Base-by-base conservation (phyloP, 768 basidiomycete genomes). In the Boletus sensibilis region DNA sequence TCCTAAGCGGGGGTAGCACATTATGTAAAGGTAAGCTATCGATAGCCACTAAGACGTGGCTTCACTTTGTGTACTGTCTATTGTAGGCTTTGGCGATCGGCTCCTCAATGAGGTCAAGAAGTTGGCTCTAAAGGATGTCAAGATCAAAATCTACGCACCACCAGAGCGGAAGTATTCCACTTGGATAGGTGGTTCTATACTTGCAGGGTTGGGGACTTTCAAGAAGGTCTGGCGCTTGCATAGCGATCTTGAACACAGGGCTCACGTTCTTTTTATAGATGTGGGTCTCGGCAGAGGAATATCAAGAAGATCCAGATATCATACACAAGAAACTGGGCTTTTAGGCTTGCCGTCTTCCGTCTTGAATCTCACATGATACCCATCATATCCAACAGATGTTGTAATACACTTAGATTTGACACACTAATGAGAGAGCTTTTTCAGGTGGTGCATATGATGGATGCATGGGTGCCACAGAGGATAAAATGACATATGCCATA, bases 281-380 rank as follows among this genome's bases (percentile, higher is more conserved):
- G 96, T 99, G 97, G 96, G 93, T 99, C 49, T 95, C 94, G 44
- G 94, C 95, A 38, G 96, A 99, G 74, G 97, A 98, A 75, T 98
- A 98, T 70, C 94, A 97, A 74, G 96, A 99, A 74, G 96, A 98
- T 75, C 95, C 96, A 52, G 95, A 98, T 68, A 91, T 98, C 67
- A 98, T 98, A 68, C 95, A 97, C 75, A 95, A 92, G 75, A 96
- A 96, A 75, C 82, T 89, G 55, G 91, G 90, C 45, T 93, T 94
- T 73, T 93, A 69, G 61, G 44, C 52, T 63, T 59, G 52, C 47
- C 43, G 53, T 61, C 42, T 46, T 51, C 38, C 44, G 27, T 52
- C 60, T 52, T 51, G n/a, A n/a, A n/a, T 53, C 67, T 57, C 51
- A 51, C 55, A 59, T 49, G 70, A 73, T 74, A 74, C 73, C 71